A percentile compares a stretch with the other conserved stretches of the same genome.
Evolutionary conservation across 495 filamentous ascomycete species (phyloP).

Genomic region (Achaetomiella virescens): DNA sequence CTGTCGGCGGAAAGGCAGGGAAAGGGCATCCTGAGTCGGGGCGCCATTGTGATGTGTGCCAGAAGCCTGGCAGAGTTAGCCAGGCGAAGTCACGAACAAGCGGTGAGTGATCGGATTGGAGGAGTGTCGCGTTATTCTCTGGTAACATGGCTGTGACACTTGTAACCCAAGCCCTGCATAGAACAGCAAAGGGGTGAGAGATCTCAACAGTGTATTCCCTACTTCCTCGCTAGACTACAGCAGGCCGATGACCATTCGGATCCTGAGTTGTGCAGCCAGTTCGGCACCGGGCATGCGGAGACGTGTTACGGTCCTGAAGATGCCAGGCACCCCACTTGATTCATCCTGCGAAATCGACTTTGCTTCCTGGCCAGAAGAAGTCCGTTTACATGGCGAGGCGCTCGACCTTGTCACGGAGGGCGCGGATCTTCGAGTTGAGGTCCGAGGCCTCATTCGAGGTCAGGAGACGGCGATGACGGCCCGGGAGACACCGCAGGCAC

Average conservation of each 20-base stretch:
- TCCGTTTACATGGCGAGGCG: constrained; percentile 79
- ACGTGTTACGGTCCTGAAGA: constrained; percentile 1
- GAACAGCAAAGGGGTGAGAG: neutral
- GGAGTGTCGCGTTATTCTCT: too few relatives aligned
- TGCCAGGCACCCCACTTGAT: neutral
- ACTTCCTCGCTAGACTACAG: neutral
- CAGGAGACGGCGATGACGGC: constrained; percentile 84
- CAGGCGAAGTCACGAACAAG: too few relatives aligned
- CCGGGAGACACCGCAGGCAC: constrained; percentile 76
- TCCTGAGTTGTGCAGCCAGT: constrained; percentile 1
- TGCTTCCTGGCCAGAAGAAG: neutral
- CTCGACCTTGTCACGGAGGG: constrained; percentile 92
- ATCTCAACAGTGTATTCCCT: neutral
- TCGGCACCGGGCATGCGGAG: neutral
- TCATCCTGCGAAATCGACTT: neutral
- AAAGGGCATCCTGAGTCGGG: too few relatives aligned
- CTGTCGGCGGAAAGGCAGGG: too few relatives aligned
- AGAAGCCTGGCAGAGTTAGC: too few relatives aligned
- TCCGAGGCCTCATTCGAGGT: constrained; percentile 92
- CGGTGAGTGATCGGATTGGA: too few relatives aligned
- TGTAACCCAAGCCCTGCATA: constrained; percentile 9
- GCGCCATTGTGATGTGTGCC: too few relatives aligned
- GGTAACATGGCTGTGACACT: neutral
- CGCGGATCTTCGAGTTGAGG: constrained; percentile 74
- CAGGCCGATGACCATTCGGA: neutral